Evolutionary conservation across 2,329 filamentous ascomycete genomes (phyloP).

Genomic region (Fusarium coffeatum): DNA sequence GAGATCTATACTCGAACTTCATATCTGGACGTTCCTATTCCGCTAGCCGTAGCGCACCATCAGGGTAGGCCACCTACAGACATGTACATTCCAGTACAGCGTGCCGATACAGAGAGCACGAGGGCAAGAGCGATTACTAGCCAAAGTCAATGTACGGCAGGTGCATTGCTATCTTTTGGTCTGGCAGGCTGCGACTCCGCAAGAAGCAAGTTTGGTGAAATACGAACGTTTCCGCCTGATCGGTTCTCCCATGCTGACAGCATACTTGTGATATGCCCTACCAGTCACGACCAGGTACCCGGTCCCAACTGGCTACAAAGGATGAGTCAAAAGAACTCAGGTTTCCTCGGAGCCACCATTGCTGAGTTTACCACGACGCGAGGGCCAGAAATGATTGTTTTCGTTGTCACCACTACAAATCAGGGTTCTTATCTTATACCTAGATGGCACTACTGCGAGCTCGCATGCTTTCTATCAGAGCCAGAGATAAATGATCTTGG

Average conservation of each 20-base stretch:
- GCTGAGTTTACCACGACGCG: neutral
- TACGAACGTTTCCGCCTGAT: neutral
- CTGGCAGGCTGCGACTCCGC: neutral
- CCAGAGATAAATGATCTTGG: neutral
- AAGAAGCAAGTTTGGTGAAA: rapidly evolving
- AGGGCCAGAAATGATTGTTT: neutral
- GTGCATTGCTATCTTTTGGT: neutral
- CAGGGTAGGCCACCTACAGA: neutral
- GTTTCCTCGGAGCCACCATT: neutral
- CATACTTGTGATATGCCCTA: neutral
- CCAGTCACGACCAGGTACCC: rapidly evolving
- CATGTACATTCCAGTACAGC: neutral
- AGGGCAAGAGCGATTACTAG: neutral
- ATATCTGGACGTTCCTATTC: neutral
- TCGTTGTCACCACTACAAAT: neutral
- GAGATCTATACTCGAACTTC: rapidly evolving
- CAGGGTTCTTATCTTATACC: neutral
- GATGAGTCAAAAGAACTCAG: rapidly evolving
- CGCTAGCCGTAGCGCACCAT: rapidly evolving
- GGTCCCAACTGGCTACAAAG: neutral
- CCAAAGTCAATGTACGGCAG: neutral
- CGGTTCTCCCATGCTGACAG: neutral
- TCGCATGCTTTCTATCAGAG: neutral
- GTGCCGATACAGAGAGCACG: too few relatives aligned
- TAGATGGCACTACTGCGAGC: neutral